Base-by-base conservation (phyloP, 345 rosid species). In the Citrus medica region DNA sequence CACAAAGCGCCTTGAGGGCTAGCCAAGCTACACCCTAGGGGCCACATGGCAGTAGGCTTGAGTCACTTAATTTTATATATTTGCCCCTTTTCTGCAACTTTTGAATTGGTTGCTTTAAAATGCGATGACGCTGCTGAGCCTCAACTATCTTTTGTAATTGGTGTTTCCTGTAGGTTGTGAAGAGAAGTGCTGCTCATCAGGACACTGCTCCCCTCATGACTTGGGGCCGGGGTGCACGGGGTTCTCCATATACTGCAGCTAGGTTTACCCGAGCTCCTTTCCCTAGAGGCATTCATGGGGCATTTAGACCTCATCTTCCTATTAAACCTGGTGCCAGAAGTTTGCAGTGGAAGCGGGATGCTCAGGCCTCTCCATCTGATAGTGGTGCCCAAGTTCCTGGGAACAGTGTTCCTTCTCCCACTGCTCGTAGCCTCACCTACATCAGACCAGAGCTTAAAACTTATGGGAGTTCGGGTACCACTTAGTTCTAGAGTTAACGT, bases 331-430 rank as follows among this genome's bases (percentile, higher is more conserved):
- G 99, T 81, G 90, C 91, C 51, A 85, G 98, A 86, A 97, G 97
- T 79, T 82, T 94, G 84, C 98, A 97, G 82, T 97, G 99, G 99
- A 97, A 89, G 84, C 97, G 98, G 6, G 97, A 90, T 79, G 82
- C 87, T 22, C 93, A 85, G 67, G 73, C 73, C 68, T 55, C 83
- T 59, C 62, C 89, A 33, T 80, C 91, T 1, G 95, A 85, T 24
- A 75, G 76, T 68, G 79, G 78, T 65, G 77, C 83, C 71, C 67
- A 79, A 7, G 79, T 64, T 51, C 67, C 87, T n/a, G 86, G 83
- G 70, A 86, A 62, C 77, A 82, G 62, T 25, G 51, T 67, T 61
- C 77, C 68, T 65, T 74, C 87, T 68, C 87, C 90, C 8, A 69
- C 69, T 24, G 60, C 84, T 28, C 96, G 99, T 60, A 89, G 92